Percentiles rank a stretch among this genome's conserved stretches.
These are phyloP conservation scores for Millerozyma acaciae DNA, from an alignment of 805 yeast species.

Conservation along the genomic window DNA sequence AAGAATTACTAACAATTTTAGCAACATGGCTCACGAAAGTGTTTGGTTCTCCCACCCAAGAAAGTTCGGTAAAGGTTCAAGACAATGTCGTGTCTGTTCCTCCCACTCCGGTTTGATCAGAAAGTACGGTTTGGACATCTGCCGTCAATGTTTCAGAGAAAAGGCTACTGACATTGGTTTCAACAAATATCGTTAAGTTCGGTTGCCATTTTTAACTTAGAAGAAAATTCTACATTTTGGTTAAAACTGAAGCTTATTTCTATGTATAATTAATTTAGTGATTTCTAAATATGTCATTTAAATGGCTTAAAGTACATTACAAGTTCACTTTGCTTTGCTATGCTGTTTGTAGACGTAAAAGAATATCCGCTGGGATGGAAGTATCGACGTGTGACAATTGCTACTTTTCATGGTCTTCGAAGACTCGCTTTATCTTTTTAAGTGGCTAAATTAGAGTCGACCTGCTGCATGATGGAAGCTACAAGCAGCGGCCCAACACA, in stretches of 20 bases:
- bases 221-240: constrained; percentile 4
- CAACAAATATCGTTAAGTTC: constrained; percentile 91
- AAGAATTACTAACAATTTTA: constrained; percentile 31
- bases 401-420: no score
- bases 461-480: no score
- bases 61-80: constrained; percentile 99
- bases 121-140: constrained; percentile 98
- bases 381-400: no score
- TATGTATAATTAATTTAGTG: constrained; percentile 15
- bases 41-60: constrained; percentile 99
- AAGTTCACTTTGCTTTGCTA: neutral
- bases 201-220: constrained; percentile 4
- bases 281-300: constrained; percentile 3
- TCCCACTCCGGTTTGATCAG: constrained; percentile 99
- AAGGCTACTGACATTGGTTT: constrained; percentile 98
- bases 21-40: constrained; percentile 99
- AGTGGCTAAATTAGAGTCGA: no score
- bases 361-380: no score
- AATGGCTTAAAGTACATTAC: constrained; percentile 5
- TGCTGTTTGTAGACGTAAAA: neutral
- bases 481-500: no score
- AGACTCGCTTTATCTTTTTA: no score
- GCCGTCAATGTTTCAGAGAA: constrained; percentile 99
- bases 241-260: constrained; percentile 8
- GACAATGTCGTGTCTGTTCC: constrained; percentile 99